Percentiles rank a stretch among this genome's conserved stretches.
Evolutionary conservation across 2,329 filamentous ascomycete species (phyloP).

Genomic region (Fonsecaea multimorphosa): DNA sequence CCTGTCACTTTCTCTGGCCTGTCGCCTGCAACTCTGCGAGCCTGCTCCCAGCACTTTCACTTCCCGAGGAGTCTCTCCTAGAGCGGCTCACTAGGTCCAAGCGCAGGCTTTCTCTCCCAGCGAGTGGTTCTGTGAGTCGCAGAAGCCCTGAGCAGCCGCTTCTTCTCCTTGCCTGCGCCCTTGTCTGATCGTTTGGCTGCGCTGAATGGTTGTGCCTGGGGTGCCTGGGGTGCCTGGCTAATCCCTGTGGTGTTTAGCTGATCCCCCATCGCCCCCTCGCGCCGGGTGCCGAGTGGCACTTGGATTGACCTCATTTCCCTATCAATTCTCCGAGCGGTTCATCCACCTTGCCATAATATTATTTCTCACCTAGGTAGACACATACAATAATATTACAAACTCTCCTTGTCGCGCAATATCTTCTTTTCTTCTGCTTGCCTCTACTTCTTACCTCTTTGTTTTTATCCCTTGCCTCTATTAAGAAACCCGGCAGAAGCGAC

Average conservation of each 20-base stretch:
- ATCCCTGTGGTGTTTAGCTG: constrained; percentile 14
- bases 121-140: neutral
- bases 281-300: neutral
- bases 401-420: neutral
- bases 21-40: neutral
- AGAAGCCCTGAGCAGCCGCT: neutral
- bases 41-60: neutral
- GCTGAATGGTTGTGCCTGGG: constrained; percentile 10
- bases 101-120: neutral
- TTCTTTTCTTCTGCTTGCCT: neutral
- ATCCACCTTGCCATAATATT: constrained; percentile 5
- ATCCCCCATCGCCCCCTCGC: no score
- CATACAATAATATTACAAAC: neutral
- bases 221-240: constrained; percentile 13
- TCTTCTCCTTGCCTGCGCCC: neutral
- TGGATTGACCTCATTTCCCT: constrained; percentile 22
- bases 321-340: constrained; percentile 21
- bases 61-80: neutral
- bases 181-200: neutral
- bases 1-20: neutral
- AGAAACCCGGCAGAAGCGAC: neutral
- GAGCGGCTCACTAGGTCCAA: neutral
- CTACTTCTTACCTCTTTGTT: neutral
- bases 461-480: neutral
- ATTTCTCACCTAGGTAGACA: neutral